These are phyloP conservation scores for Eruca vesicaria DNA, from an alignment of 441 rosid genomes.

Conservation along the genomic window DNA sequence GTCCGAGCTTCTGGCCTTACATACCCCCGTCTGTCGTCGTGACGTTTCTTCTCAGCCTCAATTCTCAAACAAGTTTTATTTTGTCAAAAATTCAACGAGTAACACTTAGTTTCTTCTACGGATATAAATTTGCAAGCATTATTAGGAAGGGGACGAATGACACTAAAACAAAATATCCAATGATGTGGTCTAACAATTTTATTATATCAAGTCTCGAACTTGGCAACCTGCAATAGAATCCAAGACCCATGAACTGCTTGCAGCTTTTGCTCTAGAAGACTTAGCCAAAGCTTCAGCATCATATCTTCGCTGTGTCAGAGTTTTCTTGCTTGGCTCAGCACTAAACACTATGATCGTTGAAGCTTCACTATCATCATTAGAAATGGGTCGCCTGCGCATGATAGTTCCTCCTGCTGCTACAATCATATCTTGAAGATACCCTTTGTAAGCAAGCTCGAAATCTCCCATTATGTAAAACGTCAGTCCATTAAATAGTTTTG, in stretches of 20 bases:
- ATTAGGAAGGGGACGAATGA: not conserved
- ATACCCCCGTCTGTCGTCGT: too few species aligned
- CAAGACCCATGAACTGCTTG: constrained; percentile 80
- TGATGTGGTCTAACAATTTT: not conserved
- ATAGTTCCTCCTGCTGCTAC: constrained; percentile 70
- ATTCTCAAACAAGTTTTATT: too few species aligned
- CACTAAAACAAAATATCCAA: not conserved
- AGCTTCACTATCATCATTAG: constrained; percentile 12
- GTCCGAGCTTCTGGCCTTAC: too few species aligned
- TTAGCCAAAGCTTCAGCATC: constrained; percentile 68
- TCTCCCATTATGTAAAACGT: constrained; percentile 67
- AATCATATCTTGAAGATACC: constrained; percentile 70
- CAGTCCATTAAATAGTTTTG: constrained; percentile 61
- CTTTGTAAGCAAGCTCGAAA: constrained; percentile 61
- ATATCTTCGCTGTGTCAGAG: constrained; percentile 41
- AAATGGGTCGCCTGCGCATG: constrained; percentile 64
- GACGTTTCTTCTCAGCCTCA: too few species aligned
- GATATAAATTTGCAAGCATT: not conserved
- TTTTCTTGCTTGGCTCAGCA: constrained; percentile 51
- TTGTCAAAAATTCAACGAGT: not conserved
- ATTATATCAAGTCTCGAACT: constrained; percentile 13
- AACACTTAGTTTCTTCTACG: not conserved
- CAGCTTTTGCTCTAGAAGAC: constrained; percentile 60
- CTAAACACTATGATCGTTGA: constrained; percentile 67
- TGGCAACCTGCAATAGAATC: constrained; percentile 73